phyloP scores from a whole-genome alignment of 139 green algal genomes.

The Picochlorum costavermella region DNA sequence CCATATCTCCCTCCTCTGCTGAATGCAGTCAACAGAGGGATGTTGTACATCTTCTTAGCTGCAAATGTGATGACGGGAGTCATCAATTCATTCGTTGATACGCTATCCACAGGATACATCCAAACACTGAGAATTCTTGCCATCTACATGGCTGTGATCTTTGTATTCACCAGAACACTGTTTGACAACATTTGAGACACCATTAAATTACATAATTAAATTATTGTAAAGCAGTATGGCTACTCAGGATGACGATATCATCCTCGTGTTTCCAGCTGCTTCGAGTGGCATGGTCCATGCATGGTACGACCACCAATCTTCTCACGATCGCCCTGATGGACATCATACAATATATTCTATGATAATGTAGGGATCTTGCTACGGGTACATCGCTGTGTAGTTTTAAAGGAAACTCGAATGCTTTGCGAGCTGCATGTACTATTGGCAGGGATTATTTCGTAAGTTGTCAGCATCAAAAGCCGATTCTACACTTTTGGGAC shows the following conservation, averaged over 20 bases:
- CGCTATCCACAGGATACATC: constrained; percentile 31
- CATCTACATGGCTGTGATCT: constrained; percentile 20
- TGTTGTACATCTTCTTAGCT: constrained; percentile 62
- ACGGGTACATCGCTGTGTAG: constrained; percentile 48
- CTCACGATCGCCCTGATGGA: no score
- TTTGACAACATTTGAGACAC: neutral
- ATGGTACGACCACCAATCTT: no score
- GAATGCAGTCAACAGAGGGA: constrained; percentile 27
- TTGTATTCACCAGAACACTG: neutral
- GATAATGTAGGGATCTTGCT: constrained; percentile 51
- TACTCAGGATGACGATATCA: no score
- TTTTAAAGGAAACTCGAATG: constrained; percentile 51
- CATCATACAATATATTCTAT: neutral
- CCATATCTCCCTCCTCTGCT: no score
- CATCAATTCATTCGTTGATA: constrained; percentile 51
- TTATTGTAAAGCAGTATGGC: no score
- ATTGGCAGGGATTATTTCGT: constrained; percentile 64
- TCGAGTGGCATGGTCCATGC: no score
- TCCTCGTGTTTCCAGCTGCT: no score
- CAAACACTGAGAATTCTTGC: constrained; percentile 19
- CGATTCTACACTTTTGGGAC: constrained; percentile 62
- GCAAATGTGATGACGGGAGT: constrained; percentile 71
- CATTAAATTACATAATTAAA: no score
- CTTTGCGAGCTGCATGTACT: constrained; percentile 34
- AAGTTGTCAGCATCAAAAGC: constrained; percentile 48